Evolutionary conservation across 148 eudicot species (phyloP).

Genomic region (Camellia lanceoleosa): DNA sequence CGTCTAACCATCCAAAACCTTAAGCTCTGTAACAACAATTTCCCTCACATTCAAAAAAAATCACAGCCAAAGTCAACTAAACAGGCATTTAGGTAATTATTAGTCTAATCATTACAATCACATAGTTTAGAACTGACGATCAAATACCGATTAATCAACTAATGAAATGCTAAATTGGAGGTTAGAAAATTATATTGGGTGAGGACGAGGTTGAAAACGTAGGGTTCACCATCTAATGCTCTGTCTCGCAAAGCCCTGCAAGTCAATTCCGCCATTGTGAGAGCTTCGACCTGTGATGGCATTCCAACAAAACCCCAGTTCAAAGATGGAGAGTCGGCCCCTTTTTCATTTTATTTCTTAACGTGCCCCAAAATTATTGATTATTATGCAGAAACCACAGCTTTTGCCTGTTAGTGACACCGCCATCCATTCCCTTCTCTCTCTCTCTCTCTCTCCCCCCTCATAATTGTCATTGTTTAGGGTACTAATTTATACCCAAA

Average conservation of each 20-base stretch:
- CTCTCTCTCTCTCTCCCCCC: background rate
- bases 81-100: background rate
- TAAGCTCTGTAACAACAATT: slow-evolving; percentile 41
- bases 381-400: too few species aligned
- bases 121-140: background rate
- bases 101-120: slow-evolving; percentile 30
- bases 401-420: too few species aligned
- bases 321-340: background rate
- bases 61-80: background rate
- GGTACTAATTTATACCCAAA: too few species aligned
- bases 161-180: too few species aligned
- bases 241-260: slow-evolving; percentile 82
- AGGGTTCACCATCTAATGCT: slow-evolving; percentile 64
- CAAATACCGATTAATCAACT: slow-evolving; percentile 4
- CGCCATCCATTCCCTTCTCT: background rate
- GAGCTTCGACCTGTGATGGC: slow-evolving; percentile 3
- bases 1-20: slow-evolving; percentile 71
- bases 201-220: slow-evolving; percentile 66
- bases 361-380: too few species aligned
- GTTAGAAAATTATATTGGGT: slow-evolving; percentile 36
- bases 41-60: background rate
- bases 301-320: slow-evolving; percentile 29
- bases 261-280: slow-evolving; percentile 66
- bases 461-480: too few species aligned
- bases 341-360: too few species aligned